phyloP scores from a whole-genome alignment of 306 rosid species.

The Glycine latifolia region DNA sequence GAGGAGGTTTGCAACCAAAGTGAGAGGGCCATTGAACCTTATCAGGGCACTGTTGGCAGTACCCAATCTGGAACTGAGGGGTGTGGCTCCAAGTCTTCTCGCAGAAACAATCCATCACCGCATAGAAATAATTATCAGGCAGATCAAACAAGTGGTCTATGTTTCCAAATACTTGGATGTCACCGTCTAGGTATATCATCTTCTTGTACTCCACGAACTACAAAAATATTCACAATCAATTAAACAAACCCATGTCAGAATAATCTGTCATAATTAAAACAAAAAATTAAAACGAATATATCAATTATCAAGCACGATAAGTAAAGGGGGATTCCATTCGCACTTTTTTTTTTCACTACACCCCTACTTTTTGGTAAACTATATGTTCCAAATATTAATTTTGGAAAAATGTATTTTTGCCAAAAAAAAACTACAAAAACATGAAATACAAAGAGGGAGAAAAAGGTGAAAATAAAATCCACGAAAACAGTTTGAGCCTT shows the following conservation, averaged over 20 bases:
- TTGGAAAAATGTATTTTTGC: too few species aligned
- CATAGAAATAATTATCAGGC: slow-evolving; percentile 66
- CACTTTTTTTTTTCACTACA: too few species aligned
- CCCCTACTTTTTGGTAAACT: too few species aligned
- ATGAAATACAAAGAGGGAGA: too few species aligned
- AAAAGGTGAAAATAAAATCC: neutral
- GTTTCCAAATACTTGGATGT: slow-evolving; percentile 75
- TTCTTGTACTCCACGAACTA: slow-evolving; percentile 82
- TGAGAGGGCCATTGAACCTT: slow-evolving; percentile 67
- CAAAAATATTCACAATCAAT: neutral
- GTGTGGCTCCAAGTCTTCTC: slow-evolving; percentile 73
- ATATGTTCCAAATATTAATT: too few species aligned
- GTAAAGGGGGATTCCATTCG: too few species aligned
- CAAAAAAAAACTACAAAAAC: too few species aligned
- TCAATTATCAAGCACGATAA: too few species aligned
- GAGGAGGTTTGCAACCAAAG: slow-evolving; percentile 72
- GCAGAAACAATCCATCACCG: slow-evolving; percentile 89
- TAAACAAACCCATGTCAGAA: neutral
- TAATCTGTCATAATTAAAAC: neutral
- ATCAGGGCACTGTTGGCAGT: slow-evolving; percentile 83
- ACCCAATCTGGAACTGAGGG: slow-evolving; percentile 66
- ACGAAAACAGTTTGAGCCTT: neutral
- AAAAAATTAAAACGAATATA: too few species aligned
- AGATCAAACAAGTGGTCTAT: slow-evolving; percentile 74
- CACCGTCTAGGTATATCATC: slow-evolving; percentile 83